Percentiles rank a stretch among this genome's conserved stretches.
phyloP scores from a whole-genome alignment of 1,284 basidiomycete species.

The Cryptococcus sp. region DNA sequence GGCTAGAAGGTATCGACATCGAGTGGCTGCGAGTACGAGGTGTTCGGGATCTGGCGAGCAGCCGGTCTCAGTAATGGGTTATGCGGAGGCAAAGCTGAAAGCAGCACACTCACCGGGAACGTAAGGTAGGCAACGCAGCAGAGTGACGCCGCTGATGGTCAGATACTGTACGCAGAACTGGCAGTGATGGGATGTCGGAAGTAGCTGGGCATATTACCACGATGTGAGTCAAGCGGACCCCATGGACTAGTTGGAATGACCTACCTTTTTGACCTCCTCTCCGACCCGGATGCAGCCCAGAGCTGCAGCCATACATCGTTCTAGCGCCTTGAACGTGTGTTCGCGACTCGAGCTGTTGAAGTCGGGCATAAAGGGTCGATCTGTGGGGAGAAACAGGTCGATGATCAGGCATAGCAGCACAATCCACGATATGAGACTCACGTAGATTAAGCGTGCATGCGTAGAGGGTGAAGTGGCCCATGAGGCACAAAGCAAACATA shows the following conservation, averaged over 20 bases:
- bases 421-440: background rate
- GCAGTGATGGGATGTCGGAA: conserved; percentile 18
- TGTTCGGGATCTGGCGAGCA: background rate
- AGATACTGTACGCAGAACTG: conserved; percentile 22
- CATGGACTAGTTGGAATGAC: background rate
- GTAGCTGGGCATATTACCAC: background rate
- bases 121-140: conserved; percentile 15
- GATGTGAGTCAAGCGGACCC: background rate
- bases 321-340: conserved; percentile 12
- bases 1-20: conserved; percentile 3
- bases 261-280: conserved; percentile 14
- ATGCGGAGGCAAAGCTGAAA: background rate
- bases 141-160: conserved; percentile 19
- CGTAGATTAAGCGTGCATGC: conserved; percentile 19
- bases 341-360: conserved; percentile 8
- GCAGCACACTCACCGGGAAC: conserved; percentile 5
- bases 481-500: conserved; percentile 14
- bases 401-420: background rate
- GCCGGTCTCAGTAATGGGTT: too few relatives aligned
- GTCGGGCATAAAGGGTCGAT: conserved; percentile 23
- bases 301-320: conserved; percentile 18
- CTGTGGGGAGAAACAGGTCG: background rate
- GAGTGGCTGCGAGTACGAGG: background rate
- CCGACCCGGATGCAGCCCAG: conserved; percentile 18
- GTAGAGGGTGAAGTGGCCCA: conserved; percentile 15